Evolutionary conservation across 371 early-diverging fungal species (phyloP).

Genomic region (Mortierella sp.): DNA sequence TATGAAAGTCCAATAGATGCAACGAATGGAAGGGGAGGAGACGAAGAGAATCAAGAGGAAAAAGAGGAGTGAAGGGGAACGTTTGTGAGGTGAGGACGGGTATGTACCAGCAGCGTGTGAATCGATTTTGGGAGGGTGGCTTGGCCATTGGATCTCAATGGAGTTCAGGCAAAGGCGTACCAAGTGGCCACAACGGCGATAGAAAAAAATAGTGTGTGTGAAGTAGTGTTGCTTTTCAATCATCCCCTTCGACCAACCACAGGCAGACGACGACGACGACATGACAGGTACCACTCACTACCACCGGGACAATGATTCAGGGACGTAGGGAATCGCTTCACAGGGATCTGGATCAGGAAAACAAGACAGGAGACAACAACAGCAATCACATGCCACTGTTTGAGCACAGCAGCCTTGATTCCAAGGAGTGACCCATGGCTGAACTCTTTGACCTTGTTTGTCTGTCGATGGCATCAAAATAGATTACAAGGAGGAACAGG

Average conservation of each 20-base stretch:
- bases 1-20: no score
- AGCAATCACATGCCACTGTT: not conserved
- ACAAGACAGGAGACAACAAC: not conserved
- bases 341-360: not conserved
- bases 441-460: not conserved
- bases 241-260: not conserved
- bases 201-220: not conserved
- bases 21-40: no score
- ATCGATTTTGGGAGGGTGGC: conserved; percentile 20
- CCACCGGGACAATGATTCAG: not conserved
- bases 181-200: not conserved
- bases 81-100: not conserved
- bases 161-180: conserved; percentile 2
- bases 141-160: conserved; percentile 35
- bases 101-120: not conserved
- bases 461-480: conserved; percentile 6
- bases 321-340: not conserved
- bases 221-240: not conserved
- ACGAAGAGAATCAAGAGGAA: no score
- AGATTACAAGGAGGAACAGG: conserved; percentile 86
- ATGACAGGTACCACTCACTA: conserved; percentile 14
- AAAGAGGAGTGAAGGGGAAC: not conserved
- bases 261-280: not conserved
- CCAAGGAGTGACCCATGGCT: not conserved
- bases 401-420: not conserved